Conservation (phyloP, 441 rosid species). For the Erysimum cheiri region DNA sequence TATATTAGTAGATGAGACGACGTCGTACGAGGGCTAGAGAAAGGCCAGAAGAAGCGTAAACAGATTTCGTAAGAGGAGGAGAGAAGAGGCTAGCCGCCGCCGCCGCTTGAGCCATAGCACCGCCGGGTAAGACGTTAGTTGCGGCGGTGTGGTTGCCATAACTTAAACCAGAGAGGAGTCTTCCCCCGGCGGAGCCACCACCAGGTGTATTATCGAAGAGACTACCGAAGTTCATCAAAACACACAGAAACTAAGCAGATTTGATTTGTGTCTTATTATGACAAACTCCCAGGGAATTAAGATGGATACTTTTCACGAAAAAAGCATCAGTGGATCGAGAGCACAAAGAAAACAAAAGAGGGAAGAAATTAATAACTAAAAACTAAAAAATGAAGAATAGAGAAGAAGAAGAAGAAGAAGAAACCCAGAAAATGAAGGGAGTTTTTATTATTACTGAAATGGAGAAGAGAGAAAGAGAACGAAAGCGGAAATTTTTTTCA, state of each 20-base stretch:
- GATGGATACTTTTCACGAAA: conserved; percentile 23
- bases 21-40: conserved; percentile 77
- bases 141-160: conserved; percentile 48
- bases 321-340: conserved; percentile 20
- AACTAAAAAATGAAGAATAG: background rate
- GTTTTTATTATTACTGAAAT: conserved; percentile 23
- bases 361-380: background rate
- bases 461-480: conserved; percentile 64
- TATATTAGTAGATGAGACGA: background rate
- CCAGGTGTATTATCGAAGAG: conserved; percentile 68
- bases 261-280: conserved; percentile 22
- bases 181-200: conserved; percentile 66
- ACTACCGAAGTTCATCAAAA: conserved; percentile 93
- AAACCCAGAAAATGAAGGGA: conserved; percentile 38
- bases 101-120: conserved; percentile 65
- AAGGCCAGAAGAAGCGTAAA: conserved; percentile 75
- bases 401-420: conserved; percentile 8
- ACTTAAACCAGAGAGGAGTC: conserved; percentile 67
- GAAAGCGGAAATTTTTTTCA: conserved; percentile 58
- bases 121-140: conserved; percentile 57
- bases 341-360: background rate
- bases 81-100: conserved; percentile 55
- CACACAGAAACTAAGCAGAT: conserved; percentile 13
- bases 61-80: conserved; percentile 56
- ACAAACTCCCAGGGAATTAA: conserved; percentile 17